Conservation (phyloP, 225 moss, liverwort and hornwort genomes). For the Sphagnum contortum region DNA sequence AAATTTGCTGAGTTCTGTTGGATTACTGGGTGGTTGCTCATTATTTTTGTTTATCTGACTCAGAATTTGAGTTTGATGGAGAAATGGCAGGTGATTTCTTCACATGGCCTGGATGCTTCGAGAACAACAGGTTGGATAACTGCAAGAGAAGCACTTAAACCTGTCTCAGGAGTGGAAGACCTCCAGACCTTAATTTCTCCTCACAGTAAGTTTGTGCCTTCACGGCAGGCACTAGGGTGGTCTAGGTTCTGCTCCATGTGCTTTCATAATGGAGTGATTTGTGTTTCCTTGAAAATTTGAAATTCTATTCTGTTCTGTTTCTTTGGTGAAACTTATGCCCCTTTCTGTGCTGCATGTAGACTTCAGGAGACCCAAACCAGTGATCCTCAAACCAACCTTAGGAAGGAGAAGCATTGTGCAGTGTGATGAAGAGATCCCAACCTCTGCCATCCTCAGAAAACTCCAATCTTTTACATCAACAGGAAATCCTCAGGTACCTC, state of each 20-base stretch:
- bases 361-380: neutral
- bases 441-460: neutral
- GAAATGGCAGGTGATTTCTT: too few relatives aligned
- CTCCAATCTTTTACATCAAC: neutral
- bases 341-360: neutral
- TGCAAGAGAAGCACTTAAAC: too few relatives aligned
- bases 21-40: too few relatives aligned
- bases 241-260: neutral
- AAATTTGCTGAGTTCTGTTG: too few relatives aligned
- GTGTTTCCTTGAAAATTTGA: neutral
- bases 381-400: neutral
- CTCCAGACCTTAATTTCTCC: neutral
- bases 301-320: neutral
- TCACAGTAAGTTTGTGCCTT: neutral
- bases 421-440: neutral
- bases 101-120: too few relatives aligned
- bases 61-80: too few relatives aligned
- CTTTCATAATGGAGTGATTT: neutral
- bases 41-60: too few relatives aligned
- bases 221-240: neutral
- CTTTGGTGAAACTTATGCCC: neutral
- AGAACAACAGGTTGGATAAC: too few relatives aligned
- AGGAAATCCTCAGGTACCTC: neutral
- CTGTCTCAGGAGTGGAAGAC: neutral
- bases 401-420: neutral